phyloP scores from a whole-genome alignment of 208 protist genomes.

The Phytomonas francai region DNA sequence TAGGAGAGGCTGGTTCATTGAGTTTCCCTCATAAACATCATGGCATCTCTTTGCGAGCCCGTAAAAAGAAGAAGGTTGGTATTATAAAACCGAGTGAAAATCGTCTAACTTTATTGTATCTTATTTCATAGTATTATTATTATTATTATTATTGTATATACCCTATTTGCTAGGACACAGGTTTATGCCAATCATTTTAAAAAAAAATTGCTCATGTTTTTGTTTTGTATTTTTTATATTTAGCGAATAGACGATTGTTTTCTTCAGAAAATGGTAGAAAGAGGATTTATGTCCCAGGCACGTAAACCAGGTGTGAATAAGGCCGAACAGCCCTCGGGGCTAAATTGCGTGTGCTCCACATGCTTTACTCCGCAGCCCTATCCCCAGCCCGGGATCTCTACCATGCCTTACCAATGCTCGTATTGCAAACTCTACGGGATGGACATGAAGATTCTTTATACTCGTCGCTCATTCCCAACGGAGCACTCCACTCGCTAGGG shows the following conservation, averaged over 20 bases:
- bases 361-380: slow-evolving; percentile 53
- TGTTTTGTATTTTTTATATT: background rate
- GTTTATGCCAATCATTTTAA: background rate
- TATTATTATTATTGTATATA: no score
- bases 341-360: slow-evolving; percentile 69
- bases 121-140: background rate
- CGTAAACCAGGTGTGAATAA: background rate
- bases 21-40: background rate
- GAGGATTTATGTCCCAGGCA: background rate
- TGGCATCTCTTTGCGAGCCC: background rate
- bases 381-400: slow-evolving; percentile 39
- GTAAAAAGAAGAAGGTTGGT: background rate
- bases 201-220: background rate
- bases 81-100: background rate
- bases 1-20: background rate
- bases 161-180: background rate
- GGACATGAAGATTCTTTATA: slow-evolving; percentile 80
- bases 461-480: slow-evolving; percentile 46
- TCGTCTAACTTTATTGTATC: background rate
- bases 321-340: slow-evolving; percentile 12
- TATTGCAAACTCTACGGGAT: slow-evolving; percentile 68
- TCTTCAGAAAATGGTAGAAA: background rate
- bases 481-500: slow-evolving; percentile 72
- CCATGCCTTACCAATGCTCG: slow-evolving; percentile 67
- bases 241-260: background rate